Conservation (phyloP, 192 early-diverging fungal genomes). For the Mortierella alpina region DNA sequence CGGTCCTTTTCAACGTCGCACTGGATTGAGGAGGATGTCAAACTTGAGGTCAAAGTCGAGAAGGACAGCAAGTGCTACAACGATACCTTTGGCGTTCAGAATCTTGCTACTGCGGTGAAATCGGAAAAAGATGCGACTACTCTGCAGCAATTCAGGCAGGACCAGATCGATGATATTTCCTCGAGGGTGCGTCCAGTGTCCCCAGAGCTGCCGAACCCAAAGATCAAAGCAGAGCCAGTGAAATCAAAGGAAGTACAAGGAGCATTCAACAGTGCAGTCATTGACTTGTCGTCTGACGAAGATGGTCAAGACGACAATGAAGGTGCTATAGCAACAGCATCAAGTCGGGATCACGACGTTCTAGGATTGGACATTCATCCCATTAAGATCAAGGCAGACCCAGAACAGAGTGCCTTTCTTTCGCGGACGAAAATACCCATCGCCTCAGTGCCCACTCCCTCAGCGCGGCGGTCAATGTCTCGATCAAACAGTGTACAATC, state of each 20-base stretch:
- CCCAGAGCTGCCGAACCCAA: background rate
- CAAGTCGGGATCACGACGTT: background rate
- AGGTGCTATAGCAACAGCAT: background rate
- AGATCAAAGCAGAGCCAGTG: slow-evolving; percentile 10
- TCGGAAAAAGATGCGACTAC: background rate
- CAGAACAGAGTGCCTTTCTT: background rate
- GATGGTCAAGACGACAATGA: background rate
- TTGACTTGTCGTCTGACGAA: slow-evolving; percentile 32
- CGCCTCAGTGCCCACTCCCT: no score
- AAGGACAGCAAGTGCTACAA: background rate
- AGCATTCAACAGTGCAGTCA: slow-evolving; percentile 11
- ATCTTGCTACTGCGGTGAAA: background rate
- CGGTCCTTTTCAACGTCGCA: slow-evolving; percentile 20
- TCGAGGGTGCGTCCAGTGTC: background rate
- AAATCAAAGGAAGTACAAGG: background rate
- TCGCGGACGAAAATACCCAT: no score
- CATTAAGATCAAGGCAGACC: slow-evolving; percentile 15
- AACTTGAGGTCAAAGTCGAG: slow-evolving; percentile 10
- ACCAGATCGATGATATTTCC: no score
- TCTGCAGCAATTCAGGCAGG: no score
- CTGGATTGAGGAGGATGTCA: slow-evolving; percentile 3
- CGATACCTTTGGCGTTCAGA: background rate
- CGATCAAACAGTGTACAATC: no score
- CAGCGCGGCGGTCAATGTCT: no score
- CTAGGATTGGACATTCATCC: background rate